Percentiles rank a stretch among this genome's conserved stretches.
Evolutionary conservation across 192 early-diverging fungal species (phyloP).

Genomic region (Podila verticillata): DNA sequence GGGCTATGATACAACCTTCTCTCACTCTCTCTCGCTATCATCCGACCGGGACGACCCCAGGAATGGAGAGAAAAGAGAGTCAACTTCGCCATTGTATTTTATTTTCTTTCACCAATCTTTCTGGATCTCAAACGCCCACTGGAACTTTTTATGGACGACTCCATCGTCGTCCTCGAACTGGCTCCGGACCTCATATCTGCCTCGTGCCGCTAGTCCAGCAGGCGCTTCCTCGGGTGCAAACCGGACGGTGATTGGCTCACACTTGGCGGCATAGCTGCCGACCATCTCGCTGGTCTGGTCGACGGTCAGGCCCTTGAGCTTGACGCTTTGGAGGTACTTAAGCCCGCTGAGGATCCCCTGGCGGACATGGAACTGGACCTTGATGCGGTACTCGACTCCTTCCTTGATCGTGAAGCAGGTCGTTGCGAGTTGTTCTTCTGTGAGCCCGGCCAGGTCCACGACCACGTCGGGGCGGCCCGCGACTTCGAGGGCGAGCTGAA

Average conservation of each 20-base stretch:
- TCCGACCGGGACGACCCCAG: too few relatives aligned
- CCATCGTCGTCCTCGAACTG: constrained; percentile 93
- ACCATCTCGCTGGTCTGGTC: constrained; percentile 95
- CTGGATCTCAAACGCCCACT: constrained; percentile 85
- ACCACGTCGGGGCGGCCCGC: constrained; percentile 73
- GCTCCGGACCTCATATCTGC: constrained; percentile 85
- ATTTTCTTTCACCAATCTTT: constrained; percentile 72
- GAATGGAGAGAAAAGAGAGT: too few relatives aligned
- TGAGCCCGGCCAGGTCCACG: constrained; percentile 76
- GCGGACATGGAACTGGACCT: constrained; percentile 87
- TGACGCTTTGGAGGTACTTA: constrained; percentile 92
- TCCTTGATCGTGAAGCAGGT: constrained; percentile 89
- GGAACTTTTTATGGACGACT: constrained; percentile 77
- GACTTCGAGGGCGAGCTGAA: constrained; percentile 78
- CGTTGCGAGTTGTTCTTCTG: constrained; percentile 68
- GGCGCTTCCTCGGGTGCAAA: constrained; percentile 89
- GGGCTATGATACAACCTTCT: too few relatives aligned
- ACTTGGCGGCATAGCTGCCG: constrained; percentile 88
- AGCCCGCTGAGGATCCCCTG: constrained; percentile 91
- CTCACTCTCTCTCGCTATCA: too few relatives aligned
- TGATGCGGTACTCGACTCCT: constrained; percentile 88
- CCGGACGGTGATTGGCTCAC: constrained; percentile 73
- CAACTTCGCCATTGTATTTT: neutral
- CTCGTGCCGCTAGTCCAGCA: constrained; percentile 87
- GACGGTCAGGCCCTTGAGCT: constrained; percentile 75